Conservation (phyloP, 2,329 filamentous ascomycete genomes). For the Aphanocladium album region DNA sequence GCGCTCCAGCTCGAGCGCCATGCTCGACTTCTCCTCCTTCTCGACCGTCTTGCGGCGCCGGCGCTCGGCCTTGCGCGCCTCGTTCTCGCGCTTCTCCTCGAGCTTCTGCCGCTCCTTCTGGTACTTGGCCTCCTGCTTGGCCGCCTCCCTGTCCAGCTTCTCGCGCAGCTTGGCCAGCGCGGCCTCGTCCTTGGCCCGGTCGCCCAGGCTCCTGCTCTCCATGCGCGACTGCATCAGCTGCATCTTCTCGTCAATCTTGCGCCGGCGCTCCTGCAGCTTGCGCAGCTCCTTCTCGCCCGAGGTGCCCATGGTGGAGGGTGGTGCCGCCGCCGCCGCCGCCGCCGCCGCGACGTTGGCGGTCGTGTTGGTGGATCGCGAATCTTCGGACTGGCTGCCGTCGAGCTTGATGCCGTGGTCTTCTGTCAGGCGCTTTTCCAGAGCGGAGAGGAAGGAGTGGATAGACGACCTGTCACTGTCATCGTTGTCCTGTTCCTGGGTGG, state of each 20-base stretch:
- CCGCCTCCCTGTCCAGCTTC: conserved; percentile 57
- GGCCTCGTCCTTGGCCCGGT: conserved; percentile 44
- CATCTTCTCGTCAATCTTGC: conserved; percentile 59
- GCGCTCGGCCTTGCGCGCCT: conserved; percentile 55
- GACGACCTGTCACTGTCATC: conserved; percentile 41
- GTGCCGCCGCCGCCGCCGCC: neutral
- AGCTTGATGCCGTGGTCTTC: conserved; percentile 25
- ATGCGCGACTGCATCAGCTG: conserved; percentile 48
- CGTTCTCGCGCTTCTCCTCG: conserved; percentile 57
- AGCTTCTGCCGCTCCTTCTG: conserved; percentile 59
- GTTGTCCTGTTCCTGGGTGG: conserved; percentile 20
- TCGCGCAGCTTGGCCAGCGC: conserved; percentile 54
- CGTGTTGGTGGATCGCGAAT: conserved; percentile 26
- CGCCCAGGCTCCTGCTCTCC: conserved; percentile 40
- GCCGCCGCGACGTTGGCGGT: neutral
- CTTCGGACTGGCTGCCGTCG: conserved; percentile 28
- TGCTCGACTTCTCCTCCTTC: conserved; percentile 46
- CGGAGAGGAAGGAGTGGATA: conserved; percentile 45
- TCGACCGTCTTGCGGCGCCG: conserved; percentile 46
- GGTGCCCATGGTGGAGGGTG: conserved; percentile 16
- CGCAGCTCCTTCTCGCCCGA: conserved; percentile 56
- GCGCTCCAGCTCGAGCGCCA: conserved; percentile 50
- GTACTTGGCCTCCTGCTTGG: conserved; percentile 63
- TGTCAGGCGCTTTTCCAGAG: conserved; percentile 32
- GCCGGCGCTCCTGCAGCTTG: conserved; percentile 56